Evolutionary conservation across 192 early-diverging fungal species (phyloP).

Genomic region (Coemansia guatemalensis): DNA sequence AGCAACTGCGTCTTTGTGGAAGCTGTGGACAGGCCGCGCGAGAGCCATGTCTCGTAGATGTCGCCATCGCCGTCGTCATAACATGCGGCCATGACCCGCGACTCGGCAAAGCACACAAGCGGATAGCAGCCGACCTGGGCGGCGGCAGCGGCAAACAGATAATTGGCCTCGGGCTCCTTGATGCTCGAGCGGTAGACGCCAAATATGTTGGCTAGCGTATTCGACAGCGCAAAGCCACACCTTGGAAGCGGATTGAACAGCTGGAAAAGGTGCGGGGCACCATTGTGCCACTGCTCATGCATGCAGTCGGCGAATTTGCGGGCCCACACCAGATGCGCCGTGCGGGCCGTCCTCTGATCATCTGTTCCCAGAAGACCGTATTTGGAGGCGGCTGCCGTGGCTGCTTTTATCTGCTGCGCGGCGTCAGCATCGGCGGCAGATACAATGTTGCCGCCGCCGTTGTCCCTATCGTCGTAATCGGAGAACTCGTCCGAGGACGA

Average conservation of each 20-base stretch:
- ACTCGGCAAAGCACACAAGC: constrained; percentile 40
- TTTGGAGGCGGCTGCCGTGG: constrained; percentile 10
- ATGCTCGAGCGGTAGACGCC: constrained; percentile 28
- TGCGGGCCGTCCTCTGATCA: constrained; percentile 19
- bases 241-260: constrained; percentile 40
- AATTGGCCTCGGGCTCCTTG: constrained; percentile 38
- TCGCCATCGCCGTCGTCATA: constrained; percentile 24
- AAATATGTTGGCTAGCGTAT: constrained; percentile 24
- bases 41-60: constrained; percentile 31
- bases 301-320: constrained; percentile 24
- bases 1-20: constrained; percentile 31
- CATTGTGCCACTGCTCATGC: constrained; percentile 28
- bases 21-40: constrained; percentile 25
- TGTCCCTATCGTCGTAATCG: constrained; percentile 22
- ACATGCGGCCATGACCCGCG: constrained; percentile 25
- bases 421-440: background rate
- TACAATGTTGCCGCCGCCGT: background rate
- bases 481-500: constrained; percentile 49
- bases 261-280: constrained; percentile 43
- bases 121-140: constrained; percentile 45
- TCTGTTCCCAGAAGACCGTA: constrained; percentile 5
- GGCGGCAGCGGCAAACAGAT: constrained; percentile 39
- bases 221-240: constrained; percentile 33
- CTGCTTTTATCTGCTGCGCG: constrained; percentile 2
- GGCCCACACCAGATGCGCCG: constrained; percentile 22